A percentile compares a stretch with the other conserved stretches of the same genome.
These are phyloP conservation scores for Verticillium dahliae DNA, from an alignment of 2,329 filamentous ascomycete genomes.

Conservation along the genomic window DNA sequence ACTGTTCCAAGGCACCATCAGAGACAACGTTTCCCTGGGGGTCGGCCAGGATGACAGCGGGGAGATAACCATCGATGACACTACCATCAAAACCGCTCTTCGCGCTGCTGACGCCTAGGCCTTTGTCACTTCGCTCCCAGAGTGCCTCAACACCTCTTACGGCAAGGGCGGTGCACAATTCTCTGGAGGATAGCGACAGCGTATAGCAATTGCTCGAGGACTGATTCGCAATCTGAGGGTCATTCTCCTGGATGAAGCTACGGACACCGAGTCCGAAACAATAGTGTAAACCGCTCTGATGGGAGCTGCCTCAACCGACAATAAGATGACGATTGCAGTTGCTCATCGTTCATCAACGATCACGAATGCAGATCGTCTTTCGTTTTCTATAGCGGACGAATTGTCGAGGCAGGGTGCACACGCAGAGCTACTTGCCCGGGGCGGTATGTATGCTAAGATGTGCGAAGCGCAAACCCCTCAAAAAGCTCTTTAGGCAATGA, in stretches of 20 bases:
- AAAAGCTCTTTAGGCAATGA: neutral
- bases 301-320: conserved; percentile 24
- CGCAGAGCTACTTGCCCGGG: conserved; percentile 42
- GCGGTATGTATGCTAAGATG: conserved; percentile 31
- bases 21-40: conserved; percentile 47
- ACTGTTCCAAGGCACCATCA: conserved; percentile 34
- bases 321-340: conserved; percentile 52
- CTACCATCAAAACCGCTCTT: conserved; percentile 29
- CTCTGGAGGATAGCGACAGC: conserved; percentile 50
- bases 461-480: conserved; percentile 3
- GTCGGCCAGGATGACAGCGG: conserved; percentile 12
- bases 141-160: conserved; percentile 1
- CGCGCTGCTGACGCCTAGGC: conserved; percentile 39
- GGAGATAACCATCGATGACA: conserved; percentile 17
- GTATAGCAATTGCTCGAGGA: conserved; percentile 49
- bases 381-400: conserved; percentile 48
- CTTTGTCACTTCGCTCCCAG: conserved; percentile 45
- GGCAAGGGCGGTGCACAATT: conserved; percentile 21
- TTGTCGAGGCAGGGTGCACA: conserved; percentile 55
- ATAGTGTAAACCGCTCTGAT: conserved; percentile 41
- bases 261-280: conserved; percentile 30
- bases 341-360: conserved; percentile 49
- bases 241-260: conserved; percentile 53
- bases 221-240: conserved; percentile 44
- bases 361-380: conserved; percentile 49